Evolutionary conservation across 495 filamentous ascomycete species (phyloP), one percentile per base, ranked within the genome.

Genomic region (Saxophila tyrrhenica): DNA sequence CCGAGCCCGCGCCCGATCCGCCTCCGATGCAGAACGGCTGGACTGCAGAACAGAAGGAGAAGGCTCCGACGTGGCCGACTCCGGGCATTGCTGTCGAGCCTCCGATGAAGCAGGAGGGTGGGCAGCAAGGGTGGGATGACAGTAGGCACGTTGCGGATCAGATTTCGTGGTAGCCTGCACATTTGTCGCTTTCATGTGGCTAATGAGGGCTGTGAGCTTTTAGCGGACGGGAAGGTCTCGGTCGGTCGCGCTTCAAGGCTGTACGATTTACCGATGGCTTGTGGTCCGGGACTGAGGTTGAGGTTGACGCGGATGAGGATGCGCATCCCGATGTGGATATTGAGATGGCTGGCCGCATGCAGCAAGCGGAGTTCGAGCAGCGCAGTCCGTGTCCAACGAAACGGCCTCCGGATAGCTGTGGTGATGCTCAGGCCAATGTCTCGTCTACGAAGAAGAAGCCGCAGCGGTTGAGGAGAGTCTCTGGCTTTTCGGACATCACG

Each of bases 111-210:
- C 2, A 13, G 38, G 54, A 56, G 21, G 48, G 39, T 7, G 48
- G 54, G 11, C 8, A 46, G 24, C 21, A 19, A 39, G n/a, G 17
- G 7, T 56, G 54, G 54, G 54, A 56, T 51, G 17, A 22, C 1
- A 32, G 29, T n/a, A 50, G 53, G 53, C 21, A 50, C 15, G 47
- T 56, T 9, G 46, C 45, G 19, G 46, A 50, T 10, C 22, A 45
- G 8, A 17, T 21, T 8, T 10, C 9, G 11, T 45, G 42, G 42
- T 45, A 21, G 19, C n/a, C n/a, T n/a, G n/a, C n/a, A n/a, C n/a
- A n/a, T n/a, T n/a, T 21, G 42, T 45, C 42, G 20, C 35, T 21
- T 8, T 9, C 42, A 45, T 45, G 19, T 21, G 42, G 8, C 42
- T 45, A 17, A 8, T 21, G 9, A 10, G 9, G 42, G 35, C 35